Evolutionary conservation across 352 stramenopile species (phyloP).

Genomic region (Globisporangium solare): DNA sequence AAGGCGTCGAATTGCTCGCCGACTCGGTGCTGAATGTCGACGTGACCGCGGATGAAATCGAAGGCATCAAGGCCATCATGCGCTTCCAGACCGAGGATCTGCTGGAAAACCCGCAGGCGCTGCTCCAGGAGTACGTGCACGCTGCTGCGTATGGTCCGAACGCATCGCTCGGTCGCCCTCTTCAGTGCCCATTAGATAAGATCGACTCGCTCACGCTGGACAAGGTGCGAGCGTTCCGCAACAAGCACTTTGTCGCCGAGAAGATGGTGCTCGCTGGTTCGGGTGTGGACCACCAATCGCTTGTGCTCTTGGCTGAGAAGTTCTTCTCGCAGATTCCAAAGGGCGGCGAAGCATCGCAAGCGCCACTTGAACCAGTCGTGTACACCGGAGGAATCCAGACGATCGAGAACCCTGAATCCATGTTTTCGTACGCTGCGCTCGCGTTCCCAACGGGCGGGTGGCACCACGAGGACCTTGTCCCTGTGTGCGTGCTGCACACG

Average conservation of each 20-base stretch:
- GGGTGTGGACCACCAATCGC: constrained; percentile 92
- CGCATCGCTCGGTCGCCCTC: constrained; percentile 66
- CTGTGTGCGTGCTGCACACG: constrained; percentile 96
- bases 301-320: constrained; percentile 88
- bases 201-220: constrained; percentile 72
- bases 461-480: constrained; percentile 95
- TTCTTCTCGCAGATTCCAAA: constrained; percentile 79
- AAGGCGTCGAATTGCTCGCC: constrained; percentile 88
- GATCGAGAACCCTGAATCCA: constrained; percentile 61
- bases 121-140: constrained; percentile 86
- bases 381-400: constrained; percentile 71
- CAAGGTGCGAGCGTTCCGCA: constrained; percentile 66
- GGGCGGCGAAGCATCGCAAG: constrained; percentile 24
- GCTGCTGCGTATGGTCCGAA: constrained; percentile 79
- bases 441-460: constrained; percentile 96
- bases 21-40: constrained; percentile 85
- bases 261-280: constrained; percentile 91
- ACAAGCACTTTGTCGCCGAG: constrained; percentile 80
- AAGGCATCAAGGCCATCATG: constrained; percentile 92
- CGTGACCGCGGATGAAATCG: constrained; percentile 82
- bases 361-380: constrained; percentile 29
- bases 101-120: constrained; percentile 76
- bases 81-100: constrained; percentile 93
- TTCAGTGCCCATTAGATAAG: constrained; percentile 78
- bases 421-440: constrained; percentile 90